Evolutionary conservation across 2,329 filamentous ascomycete species (phyloP).

Genomic region (Aureobasidium leucospermi): DNA sequence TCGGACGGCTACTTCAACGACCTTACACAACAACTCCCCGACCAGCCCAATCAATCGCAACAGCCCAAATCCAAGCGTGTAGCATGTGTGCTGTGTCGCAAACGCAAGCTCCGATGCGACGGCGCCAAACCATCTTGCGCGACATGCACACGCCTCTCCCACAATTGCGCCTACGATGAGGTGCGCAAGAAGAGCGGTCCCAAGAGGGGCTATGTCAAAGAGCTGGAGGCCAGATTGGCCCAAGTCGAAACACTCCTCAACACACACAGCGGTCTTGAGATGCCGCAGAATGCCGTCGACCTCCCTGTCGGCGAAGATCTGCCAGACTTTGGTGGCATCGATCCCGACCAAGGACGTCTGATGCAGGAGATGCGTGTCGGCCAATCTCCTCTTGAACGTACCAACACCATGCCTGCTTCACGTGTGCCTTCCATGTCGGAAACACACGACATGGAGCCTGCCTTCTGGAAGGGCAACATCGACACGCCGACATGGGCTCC

Average conservation of each 20-base stretch:
- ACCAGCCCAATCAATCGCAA: slow-evolving; percentile 27
- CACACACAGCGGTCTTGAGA: slow-evolving; percentile 46
- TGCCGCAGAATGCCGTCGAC: not conserved
- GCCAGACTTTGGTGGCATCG: slow-evolving; percentile 9
- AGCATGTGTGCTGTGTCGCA: slow-evolving; percentile 88
- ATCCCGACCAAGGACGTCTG: not conserved
- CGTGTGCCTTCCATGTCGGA: not conserved
- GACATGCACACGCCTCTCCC: slow-evolving; percentile 78
- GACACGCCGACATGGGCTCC: not conserved
- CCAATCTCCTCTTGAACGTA: not conserved
- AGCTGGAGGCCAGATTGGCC: slow-evolving; percentile 74
- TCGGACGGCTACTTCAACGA: slow-evolving; percentile 47
- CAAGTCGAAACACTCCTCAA: slow-evolving; percentile 90
- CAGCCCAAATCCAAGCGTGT: slow-evolving; percentile 63
- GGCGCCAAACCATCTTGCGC: slow-evolving; percentile 77
- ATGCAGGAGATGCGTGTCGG: slow-evolving; percentile 2
- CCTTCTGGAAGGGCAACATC: not conserved
- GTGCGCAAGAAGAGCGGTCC: slow-evolving; percentile 89
- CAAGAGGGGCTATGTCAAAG: slow-evolving; percentile 90
- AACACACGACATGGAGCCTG: not conserved
- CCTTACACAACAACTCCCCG: slow-evolving; percentile 39
- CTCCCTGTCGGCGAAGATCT: not conserved
- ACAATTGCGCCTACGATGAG: slow-evolving; percentile 86
- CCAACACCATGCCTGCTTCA: not conserved
- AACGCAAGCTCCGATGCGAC: slow-evolving; percentile 87